Base-by-base conservation (phyloP, 306 rosid species). In the Macrotyloma uniflorum region DNA sequence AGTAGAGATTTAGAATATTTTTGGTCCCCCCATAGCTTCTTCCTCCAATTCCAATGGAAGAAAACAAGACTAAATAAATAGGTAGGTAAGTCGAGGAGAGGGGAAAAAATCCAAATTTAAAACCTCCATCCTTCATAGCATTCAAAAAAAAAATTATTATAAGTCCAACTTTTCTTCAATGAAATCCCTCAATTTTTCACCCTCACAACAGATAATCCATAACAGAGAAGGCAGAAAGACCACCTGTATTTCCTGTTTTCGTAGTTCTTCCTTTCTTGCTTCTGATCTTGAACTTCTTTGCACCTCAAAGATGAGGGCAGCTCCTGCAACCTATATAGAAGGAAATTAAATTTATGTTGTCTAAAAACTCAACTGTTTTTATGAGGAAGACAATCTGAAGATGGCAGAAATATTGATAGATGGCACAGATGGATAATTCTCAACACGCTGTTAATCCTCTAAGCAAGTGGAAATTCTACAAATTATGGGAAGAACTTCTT, bases 211-310 rank as follows among this genome's bases (percentile, higher is more conserved):
- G 47, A 70, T 70, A 26, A 67, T 20, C 53, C 46, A 71, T 20
- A 71, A 58, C 20, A 19, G 30, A 80, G 70, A 22, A 55, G 62
- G 45, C 45, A 38, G 61, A 58, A 72, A 67, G 75, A 33, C 16
- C 67, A 85, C 88, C 88, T 85, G 83, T 15, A 85, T 51, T 51
- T 85, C 88, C 50, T 78, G 83, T 53, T 30, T 81, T 10, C 85
- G 88, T 62, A 51, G 8, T 74, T 85, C 88, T 76, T 85, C 88
- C 62, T 85, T 85, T 79, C 81, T 85, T 13, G 88, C 85, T 70
- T 85, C 88, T 67, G 88, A 68, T 74, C 85, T 78, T 67, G 85
- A 78, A 64, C 85, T 85, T 78, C 88, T 81, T 78, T 85, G 88
- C 76, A 85, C 88, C 81, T 85, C 85, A 54, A 81, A 85, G 79